Percentiles rank a stretch among this genome's conserved stretches.
Evolutionary conservation across 75 land plant genomes (phyloP).

Genomic region (Ceratopteris richardii): DNA sequence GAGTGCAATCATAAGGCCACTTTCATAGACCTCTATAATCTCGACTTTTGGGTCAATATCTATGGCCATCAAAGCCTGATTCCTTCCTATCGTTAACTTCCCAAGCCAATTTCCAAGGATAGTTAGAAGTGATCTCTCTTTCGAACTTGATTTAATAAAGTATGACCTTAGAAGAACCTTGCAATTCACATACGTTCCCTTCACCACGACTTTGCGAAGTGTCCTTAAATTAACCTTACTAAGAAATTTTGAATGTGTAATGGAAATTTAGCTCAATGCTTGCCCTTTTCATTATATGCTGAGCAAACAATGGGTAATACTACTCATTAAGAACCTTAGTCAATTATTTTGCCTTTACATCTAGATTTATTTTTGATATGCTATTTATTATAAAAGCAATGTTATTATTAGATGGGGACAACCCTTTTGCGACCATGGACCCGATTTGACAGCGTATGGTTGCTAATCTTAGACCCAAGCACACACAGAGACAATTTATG

Average conservation of each 20-base stretch:
- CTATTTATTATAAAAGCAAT: conserved; percentile 85
- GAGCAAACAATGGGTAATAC: conserved; percentile 93
- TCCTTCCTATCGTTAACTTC: conserved; percentile 90
- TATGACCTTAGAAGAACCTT: conserved; percentile 95
- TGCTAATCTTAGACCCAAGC: too few species aligned
- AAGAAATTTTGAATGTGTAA: conserved; percentile 83
- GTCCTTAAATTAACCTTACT: conserved; percentile 72
- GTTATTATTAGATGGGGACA: too few species aligned
- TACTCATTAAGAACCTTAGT: conserved; percentile 67
- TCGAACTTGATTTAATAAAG: conserved; percentile 94
- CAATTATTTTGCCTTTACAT: conserved; percentile 87
- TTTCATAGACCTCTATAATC: conserved; percentile 96
- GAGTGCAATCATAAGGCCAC: conserved; percentile 99
- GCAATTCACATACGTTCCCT: conserved; percentile 96
- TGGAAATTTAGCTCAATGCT: conserved; percentile 98
- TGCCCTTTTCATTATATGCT: conserved; percentile 98
- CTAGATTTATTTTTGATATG: conserved; percentile 64
- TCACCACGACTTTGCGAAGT: conserved; percentile 69
- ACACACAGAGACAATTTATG: too few species aligned
- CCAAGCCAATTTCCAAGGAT: conserved; percentile 99
- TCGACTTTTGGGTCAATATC: conserved; percentile 89
- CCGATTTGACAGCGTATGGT: too few species aligned
- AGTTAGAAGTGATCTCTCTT: conserved; percentile 90
- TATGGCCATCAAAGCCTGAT: conserved; percentile 74
- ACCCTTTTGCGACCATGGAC: too few species aligned